Conservation (phyloP, 352 stramenopile species). For the Pythium monospermum region DNA sequence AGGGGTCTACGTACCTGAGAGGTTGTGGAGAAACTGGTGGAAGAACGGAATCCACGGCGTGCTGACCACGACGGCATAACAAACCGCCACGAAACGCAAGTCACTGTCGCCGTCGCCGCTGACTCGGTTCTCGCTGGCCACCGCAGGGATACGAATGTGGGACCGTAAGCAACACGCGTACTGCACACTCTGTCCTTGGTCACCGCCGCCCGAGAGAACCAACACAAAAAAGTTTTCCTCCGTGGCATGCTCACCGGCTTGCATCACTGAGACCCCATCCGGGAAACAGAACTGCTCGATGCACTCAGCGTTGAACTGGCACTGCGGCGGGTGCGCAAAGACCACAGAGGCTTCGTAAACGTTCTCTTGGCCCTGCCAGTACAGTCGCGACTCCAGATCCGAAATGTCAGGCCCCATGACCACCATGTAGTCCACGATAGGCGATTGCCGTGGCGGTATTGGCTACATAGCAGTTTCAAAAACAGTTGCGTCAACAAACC, state of each 20-base stretch:
- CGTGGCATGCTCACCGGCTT: not conserved
- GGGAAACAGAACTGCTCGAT: conserved; percentile 78
- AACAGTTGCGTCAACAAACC: too few species aligned
- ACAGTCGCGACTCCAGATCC: conserved; percentile 7
- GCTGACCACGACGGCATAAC: conserved; percentile 19
- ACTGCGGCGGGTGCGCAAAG: conserved; percentile 57
- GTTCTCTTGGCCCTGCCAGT: conserved; percentile 23
- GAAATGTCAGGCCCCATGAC: conserved; percentile 21
- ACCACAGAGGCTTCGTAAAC: conserved; percentile 52
- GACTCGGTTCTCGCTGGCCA: too few species aligned
- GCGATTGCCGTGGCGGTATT: not conserved
- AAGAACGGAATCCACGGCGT: conserved; percentile 20
- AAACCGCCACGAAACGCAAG: conserved; percentile 6
- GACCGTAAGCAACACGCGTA: conserved; percentile 25
- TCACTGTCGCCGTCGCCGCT: not conserved
- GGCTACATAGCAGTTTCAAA: not conserved
- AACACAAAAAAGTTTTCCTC: conserved; percentile 21
- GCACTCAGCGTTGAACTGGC: conserved; percentile 62
- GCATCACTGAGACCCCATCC: conserved; percentile 19
- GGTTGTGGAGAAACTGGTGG: conserved; percentile 9
- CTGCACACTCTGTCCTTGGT: conserved; percentile 26
- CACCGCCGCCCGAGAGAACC: conserved; percentile 20
- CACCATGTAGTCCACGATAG: conserved; percentile 20
- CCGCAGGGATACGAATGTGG: conserved; percentile 4
- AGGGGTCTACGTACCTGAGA: conserved; percentile 11